Evolutionary conservation across 164 flowering plant genomes (phyloP), one percentile per base, ranked within the genome.

Genomic region (Aristolochia californica): DNA sequence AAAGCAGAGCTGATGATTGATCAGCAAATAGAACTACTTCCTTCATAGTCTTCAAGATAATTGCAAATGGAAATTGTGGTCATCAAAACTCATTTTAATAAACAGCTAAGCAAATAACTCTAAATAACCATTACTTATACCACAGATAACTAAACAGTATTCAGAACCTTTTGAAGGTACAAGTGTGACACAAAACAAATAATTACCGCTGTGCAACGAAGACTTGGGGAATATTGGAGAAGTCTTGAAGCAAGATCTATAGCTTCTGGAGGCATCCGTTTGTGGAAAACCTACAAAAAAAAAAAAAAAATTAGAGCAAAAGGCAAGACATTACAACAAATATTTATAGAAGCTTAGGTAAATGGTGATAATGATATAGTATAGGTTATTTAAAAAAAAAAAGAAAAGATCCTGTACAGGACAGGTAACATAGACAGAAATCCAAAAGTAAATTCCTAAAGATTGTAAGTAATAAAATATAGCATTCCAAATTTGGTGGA

Each of bases 241-340:
- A 91, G 85, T 23, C 97, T 75, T 43, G 97, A 91, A 38, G 91
- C 84, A 64, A 91, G 97, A 70, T 91, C 97, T 64, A 91, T 88
- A 27, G 97, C 97, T 79, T 91, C 97, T 50, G 97, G 90, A 70
- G 97, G 97, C 95, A 83, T 90, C 59, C 88, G 65, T 56, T 90
- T 83, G 70, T 85, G 94, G 61, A 91, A 91, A 52, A 91, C 88
- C 97, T 91, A 68, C 48, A 64, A 21, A 21, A 62, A 57, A 58
- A 38, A 62, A 17, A 47, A 12, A 45, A 18, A 4, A 12, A 47
- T 4, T 17, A 47, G 4, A 47, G 1, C 0, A n/a, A 47, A 17
- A 5, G 22, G 20, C 50, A 47, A 4, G 20, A 47, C 18, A 47
- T 8, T 11, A 47, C 50, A 1, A 20, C 40, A 34, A 34, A 34